These are phyloP conservation scores for Halophytophthora batemanensis DNA, from an alignment of 352 stramenopile genomes.

Conservation along the genomic window DNA sequence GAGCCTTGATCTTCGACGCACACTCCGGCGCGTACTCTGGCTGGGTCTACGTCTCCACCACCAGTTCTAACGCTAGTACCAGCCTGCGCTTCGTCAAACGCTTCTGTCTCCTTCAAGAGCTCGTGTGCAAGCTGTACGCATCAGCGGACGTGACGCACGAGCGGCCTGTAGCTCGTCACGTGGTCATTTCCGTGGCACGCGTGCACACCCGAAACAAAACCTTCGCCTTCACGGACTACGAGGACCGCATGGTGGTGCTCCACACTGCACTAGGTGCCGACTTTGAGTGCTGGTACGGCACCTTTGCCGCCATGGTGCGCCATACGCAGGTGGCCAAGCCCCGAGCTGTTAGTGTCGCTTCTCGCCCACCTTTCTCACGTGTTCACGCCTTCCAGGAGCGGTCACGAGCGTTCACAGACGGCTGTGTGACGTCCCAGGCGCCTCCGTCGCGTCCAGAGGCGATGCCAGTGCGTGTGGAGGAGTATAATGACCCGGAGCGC, in stretches of 20 bases:
- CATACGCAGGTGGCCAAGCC: slow-evolving; percentile 35
- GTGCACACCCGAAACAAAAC: slow-evolving; percentile 48
- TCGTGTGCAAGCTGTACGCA: slow-evolving; percentile 43
- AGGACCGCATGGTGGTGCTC: slow-evolving; percentile 34
- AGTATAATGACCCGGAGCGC: slow-evolving; percentile 15
- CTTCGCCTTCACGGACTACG: slow-evolving; percentile 43
- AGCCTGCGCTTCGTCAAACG: slow-evolving; percentile 18
- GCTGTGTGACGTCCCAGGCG: background rate
- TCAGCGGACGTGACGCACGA: slow-evolving; percentile 14
- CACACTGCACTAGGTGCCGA: slow-evolving; percentile 35
- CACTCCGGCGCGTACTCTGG: slow-evolving; percentile 29
- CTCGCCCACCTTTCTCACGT: background rate
- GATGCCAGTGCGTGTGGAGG: slow-evolving; percentile 14
- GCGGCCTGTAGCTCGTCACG: slow-evolving; percentile 21
- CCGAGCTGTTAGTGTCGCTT: background rate
- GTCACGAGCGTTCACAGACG: slow-evolving; percentile 20
- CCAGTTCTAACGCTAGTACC: background rate
- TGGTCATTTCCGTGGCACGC: slow-evolving; percentile 38
- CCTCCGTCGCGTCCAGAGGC: background rate
- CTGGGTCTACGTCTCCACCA: slow-evolving; percentile 32
- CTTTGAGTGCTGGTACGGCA: slow-evolving; percentile 48
- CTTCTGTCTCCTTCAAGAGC: slow-evolving; percentile 40
- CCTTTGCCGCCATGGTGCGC: slow-evolving; percentile 33
- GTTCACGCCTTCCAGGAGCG: background rate
- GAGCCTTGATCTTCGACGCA: slow-evolving; percentile 17